These are phyloP conservation scores for Myxozyma melibiosi DNA, from an alignment of 805 yeast species.

Conservation along the genomic window DNA sequence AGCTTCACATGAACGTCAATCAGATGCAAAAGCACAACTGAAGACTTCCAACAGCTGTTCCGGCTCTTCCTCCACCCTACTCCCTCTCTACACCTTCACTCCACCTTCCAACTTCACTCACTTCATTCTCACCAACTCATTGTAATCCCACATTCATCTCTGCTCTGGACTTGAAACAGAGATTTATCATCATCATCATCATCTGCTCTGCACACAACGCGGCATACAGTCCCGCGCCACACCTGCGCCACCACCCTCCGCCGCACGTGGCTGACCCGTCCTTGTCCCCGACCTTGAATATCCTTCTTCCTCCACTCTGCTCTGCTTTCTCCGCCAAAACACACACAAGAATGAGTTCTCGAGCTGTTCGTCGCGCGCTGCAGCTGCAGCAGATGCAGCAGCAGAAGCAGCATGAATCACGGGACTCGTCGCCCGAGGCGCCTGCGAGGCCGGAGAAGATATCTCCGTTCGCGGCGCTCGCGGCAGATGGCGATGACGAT, in stretches of 20 bases:
- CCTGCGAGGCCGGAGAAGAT: not conserved
- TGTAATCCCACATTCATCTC: no score
- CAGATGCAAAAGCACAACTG: no score
- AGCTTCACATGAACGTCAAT: no score
- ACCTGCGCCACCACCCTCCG: not conserved
- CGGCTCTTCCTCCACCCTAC: no score
- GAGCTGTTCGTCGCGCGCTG: constrained; percentile 31
- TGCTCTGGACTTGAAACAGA: no score
- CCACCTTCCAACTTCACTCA: no score
- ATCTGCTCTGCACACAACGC: no score
- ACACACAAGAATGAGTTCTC: constrained; percentile 23
- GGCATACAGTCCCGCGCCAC: not conserved
- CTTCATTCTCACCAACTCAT: no score
- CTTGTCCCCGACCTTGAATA: not conserved
- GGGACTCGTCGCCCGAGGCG: not conserved
- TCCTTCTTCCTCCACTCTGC: not conserved
- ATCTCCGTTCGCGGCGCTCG: constrained; percentile 7
- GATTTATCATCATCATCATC: no score
- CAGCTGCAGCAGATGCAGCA: constrained; percentile 17
- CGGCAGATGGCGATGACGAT: not conserved
- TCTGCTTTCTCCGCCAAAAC: not conserved
- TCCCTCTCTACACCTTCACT: no score
- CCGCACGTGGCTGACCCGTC: not conserved
- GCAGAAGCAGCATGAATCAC: not conserved
- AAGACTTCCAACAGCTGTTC: no score